A percentile compares a stretch with the other conserved stretches of the same genome.
These are phyloP conservation scores for Cylindrodendrum hubeiense DNA, from an alignment of 2,329 filamentous ascomycete genomes.

Conservation along the genomic window DNA sequence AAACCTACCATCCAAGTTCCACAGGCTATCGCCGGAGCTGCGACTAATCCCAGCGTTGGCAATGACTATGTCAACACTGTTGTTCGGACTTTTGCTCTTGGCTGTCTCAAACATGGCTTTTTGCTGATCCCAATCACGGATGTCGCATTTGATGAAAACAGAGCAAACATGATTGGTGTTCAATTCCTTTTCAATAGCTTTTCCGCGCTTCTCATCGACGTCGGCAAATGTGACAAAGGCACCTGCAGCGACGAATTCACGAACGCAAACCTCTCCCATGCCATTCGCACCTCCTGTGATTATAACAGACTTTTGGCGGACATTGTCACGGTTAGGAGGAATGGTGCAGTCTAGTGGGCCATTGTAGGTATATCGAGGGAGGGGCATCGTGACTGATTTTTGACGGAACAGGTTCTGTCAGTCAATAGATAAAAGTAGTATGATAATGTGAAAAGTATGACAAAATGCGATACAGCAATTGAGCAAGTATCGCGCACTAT, in stretches of 20 bases:
- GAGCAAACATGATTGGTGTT: slow-evolving; percentile 37
- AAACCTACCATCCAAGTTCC: slow-evolving; percentile 50
- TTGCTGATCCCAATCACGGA: slow-evolving; percentile 58
- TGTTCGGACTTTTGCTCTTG: slow-evolving; percentile 49
- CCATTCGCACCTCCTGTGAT: slow-evolving; percentile 62
- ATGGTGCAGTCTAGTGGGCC: slow-evolving; percentile 36
- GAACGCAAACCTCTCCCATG: slow-evolving; percentile 53
- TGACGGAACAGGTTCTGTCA: not conserved
- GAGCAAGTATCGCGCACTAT: not conserved
- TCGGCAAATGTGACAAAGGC: slow-evolving; percentile 58
- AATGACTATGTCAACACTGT: slow-evolving; percentile 59
- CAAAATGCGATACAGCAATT: not conserved
- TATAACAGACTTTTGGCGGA: slow-evolving; percentile 59
- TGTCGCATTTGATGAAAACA: slow-evolving; percentile 56
- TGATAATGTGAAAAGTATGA: too few species aligned
- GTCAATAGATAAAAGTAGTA: not conserved
- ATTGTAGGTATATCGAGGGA: slow-evolving; percentile 34
- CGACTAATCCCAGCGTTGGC: slow-evolving; percentile 60
- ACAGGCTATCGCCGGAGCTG: slow-evolving; percentile 51
- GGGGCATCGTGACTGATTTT: slow-evolving; percentile 9
- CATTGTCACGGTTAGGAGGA: slow-evolving; percentile 9
- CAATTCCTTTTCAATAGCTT: slow-evolving; percentile 48
- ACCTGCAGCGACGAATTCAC: slow-evolving; percentile 51
- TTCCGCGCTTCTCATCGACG: slow-evolving; percentile 49
- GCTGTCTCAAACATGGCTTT: slow-evolving; percentile 56